Percentiles rank a stretch among this genome's conserved stretches.
Evolutionary conservation across 805 yeast genomes (phyloP).

Genomic region (Sugiyamaella lignohabitans): DNA sequence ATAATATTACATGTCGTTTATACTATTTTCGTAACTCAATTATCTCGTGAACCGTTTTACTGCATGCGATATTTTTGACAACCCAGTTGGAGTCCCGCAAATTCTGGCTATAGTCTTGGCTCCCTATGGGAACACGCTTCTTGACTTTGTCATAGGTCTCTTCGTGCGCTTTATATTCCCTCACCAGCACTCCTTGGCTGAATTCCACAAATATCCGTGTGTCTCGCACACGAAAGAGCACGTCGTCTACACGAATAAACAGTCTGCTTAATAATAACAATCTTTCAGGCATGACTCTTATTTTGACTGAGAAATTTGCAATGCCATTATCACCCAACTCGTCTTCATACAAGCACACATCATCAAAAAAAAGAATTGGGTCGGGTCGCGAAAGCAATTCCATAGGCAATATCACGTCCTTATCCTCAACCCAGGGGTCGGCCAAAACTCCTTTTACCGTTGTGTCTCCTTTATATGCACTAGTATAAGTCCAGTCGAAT

Average conservation of each 20-base stretch:
- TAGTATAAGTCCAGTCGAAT: slow-evolving; percentile 94
- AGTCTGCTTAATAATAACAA: slow-evolving; percentile 67
- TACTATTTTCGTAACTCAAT: slow-evolving; percentile 1
- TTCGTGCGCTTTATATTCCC: slow-evolving; percentile 74
- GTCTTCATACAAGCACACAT: slow-evolving; percentile 83
- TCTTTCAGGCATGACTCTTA: slow-evolving; percentile 84
- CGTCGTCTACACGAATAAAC: slow-evolving; percentile 86
- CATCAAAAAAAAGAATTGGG: slow-evolving; percentile 85
- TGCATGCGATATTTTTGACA: slow-evolving; percentile 48
- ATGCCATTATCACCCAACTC: slow-evolving; percentile 96
- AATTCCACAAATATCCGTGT: slow-evolving; percentile 80
- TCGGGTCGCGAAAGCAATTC: slow-evolving; percentile 65
- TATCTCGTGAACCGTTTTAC: slow-evolving; percentile 1
- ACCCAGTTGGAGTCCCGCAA: slow-evolving; percentile 88
- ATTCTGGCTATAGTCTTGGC: slow-evolving; percentile 60
- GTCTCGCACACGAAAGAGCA: slow-evolving; percentile 74
- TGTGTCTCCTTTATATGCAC: slow-evolving; percentile 62
- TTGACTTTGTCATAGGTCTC: slow-evolving; percentile 41
- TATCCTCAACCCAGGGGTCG: slow-evolving; percentile 15
- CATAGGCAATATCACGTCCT: slow-evolving; percentile 51
- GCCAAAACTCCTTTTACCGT: slow-evolving; percentile 25
- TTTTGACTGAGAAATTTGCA: slow-evolving; percentile 65
- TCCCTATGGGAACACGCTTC: slow-evolving; percentile 39
- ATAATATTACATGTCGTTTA: too few species aligned
- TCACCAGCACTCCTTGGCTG: slow-evolving; percentile 50